Evolutionary conservation across 2,329 filamentous ascomycete species (phyloP), one percentile per base, ranked within the genome.

Genomic region (Colletotrichum sidae): DNA sequence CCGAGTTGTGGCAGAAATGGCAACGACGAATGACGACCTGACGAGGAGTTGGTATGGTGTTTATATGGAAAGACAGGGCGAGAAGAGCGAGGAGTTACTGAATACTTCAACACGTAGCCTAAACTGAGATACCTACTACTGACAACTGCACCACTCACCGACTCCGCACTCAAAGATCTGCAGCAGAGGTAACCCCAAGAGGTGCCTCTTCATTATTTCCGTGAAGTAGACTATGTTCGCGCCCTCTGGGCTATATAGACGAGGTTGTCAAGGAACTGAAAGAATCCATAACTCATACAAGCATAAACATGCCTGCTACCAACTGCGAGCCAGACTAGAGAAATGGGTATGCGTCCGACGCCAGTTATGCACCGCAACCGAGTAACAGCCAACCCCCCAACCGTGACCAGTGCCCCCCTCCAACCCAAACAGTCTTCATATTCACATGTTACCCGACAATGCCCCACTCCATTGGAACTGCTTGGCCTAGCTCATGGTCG

Each of bases 261-360:
- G 49, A 54, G 60, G 41, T 37, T 15, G 49, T 45, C 37, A 47
- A 54, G 42, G 15, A 60, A 63, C 15, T 55, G 44, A 42, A 62
- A 66, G 25, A 25, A 66, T 67, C 54, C 64, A 60, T 67, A 60
- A 50, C 35, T 67, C 64, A 60, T 67, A 55, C 53, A 70, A 75
- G 37, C 75, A 77, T 56, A 74, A 78, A 47, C 74, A 76, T 34
- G 71, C 76, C 25, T 76, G 74, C 12, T 77, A 73, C 11, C 75
- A 74, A 51, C 67, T 72, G 2, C 7, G 72, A 73, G 47, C 55
- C 58, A 38, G 55, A 64, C 34, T 58, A 39, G 17, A 55, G 56
- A 55, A 58, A 68, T 67, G 72, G 74, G 74, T 77, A 76, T 76
- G 74, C 69, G 68, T 74, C 71, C 69, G 74, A 76, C 74, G 74